Conservation (phyloP, 805 yeast genomes). For the Candida endomychidarum region DNA sequence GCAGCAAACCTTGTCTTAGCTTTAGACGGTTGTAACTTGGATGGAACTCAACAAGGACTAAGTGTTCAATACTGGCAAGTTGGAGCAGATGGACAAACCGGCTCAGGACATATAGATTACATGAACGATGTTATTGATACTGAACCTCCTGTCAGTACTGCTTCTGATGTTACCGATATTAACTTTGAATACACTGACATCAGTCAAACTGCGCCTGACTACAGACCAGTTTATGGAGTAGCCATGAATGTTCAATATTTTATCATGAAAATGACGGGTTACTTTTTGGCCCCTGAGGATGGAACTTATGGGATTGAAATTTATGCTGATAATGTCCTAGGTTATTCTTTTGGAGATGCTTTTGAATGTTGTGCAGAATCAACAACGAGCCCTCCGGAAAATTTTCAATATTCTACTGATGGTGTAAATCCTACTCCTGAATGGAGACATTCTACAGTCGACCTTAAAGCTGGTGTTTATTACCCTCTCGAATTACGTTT, state of each 20-base stretch:
- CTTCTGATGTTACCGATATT: background rate
- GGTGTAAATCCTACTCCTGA: background rate
- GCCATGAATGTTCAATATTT: constrained; percentile 1
- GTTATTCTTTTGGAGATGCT: background rate
- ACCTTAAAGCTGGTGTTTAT: background rate
- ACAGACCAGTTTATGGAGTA: constrained; percentile 15
- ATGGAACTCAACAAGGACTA: too few species aligned
- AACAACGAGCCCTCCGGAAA: background rate
- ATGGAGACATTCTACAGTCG: background rate
- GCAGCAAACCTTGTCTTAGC: too few species aligned
- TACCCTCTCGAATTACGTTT: background rate
- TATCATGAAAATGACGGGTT: constrained; percentile 20
- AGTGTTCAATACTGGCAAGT: too few species aligned
- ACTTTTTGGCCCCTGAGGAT: constrained; percentile 18
- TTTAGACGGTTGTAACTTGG: too few species aligned
- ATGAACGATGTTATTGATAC: too few species aligned
- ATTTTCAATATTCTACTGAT: background rate
- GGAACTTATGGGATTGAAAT: constrained; percentile 5
- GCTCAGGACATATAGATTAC: too few species aligned
- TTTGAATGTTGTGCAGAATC: constrained; percentile 7
- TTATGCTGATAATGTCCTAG: background rate
- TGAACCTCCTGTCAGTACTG: too few species aligned
- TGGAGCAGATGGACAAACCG: too few species aligned
- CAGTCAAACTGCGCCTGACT: background rate
- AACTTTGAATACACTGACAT: background rate